phyloP scores from a whole-genome alignment of 2,329 filamentous ascomycete genomes.

The Thelonectria olida region DNA sequence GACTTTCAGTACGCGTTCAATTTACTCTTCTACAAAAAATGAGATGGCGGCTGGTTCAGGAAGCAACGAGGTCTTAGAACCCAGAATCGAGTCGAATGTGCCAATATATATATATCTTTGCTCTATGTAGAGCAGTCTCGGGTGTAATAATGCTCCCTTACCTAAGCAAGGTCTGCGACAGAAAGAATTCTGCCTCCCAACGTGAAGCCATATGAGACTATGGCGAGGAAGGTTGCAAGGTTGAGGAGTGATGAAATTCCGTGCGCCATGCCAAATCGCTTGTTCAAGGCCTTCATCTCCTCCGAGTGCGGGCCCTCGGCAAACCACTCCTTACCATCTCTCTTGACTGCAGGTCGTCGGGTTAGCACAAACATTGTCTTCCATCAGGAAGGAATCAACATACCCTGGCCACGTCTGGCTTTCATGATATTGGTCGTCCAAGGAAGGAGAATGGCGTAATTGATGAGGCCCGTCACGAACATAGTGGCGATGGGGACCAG shows the following conservation, averaged over 20 bases:
- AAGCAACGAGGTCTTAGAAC: neutral
- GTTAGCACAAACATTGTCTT: slow-evolving; percentile 23
- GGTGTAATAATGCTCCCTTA: too few species aligned
- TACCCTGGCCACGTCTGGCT: slow-evolving; percentile 82
- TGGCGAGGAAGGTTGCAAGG: slow-evolving; percentile 73
- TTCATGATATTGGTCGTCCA: slow-evolving; percentile 78
- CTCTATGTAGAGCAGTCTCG: slow-evolving; percentile 20
- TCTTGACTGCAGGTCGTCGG: slow-evolving; percentile 71
- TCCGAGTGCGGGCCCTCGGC: slow-evolving; percentile 81
- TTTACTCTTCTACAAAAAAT: too few species aligned
- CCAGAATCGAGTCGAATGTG: slow-evolving; percentile 12
- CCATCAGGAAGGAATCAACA: slow-evolving; percentile 34
- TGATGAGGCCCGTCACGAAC: slow-evolving; percentile 75
- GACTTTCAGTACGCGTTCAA: too few species aligned
- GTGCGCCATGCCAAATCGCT: slow-evolving; percentile 81
- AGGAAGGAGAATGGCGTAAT: slow-evolving; percentile 77
- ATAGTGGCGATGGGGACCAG: slow-evolving; percentile 75
- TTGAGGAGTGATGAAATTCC: slow-evolving; percentile 85
- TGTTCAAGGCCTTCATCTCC: slow-evolving; percentile 85
- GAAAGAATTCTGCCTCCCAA: slow-evolving; percentile 71
- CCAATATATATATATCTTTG: slow-evolving; percentile 24
- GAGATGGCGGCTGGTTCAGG: too few species aligned
- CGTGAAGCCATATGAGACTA: slow-evolving; percentile 80
- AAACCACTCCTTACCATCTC: slow-evolving; percentile 88
- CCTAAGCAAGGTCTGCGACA: slow-evolving; percentile 40